Conservation (phyloP, 2,329 filamentous ascomycete genomes). For the Fusarium sp. region DNA sequence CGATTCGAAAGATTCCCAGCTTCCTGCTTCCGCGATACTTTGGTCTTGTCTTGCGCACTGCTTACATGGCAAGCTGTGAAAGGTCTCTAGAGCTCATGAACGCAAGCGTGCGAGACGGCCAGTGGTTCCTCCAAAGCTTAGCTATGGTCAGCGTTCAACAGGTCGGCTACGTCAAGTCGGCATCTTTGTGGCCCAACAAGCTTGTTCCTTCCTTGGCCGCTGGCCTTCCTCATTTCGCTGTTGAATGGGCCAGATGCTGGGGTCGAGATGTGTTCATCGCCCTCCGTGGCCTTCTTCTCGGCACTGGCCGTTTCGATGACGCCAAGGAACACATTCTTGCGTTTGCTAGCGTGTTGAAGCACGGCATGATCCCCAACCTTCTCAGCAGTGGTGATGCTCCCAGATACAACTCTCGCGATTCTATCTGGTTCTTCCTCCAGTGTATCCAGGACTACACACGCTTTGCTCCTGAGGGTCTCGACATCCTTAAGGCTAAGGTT, state of each 20-base stretch:
- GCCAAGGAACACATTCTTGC: slow-evolving; percentile 94
- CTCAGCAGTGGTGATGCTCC: slow-evolving; percentile 86
- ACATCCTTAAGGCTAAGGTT: slow-evolving; percentile 80
- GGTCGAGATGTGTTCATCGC: slow-evolving; percentile 98
- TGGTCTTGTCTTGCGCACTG: slow-evolving; percentile 85
- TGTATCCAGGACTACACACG: slow-evolving; percentile 92
- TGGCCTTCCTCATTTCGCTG: slow-evolving; percentile 92
- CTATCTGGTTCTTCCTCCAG: slow-evolving; percentile 97
- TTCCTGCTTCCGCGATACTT: slow-evolving; percentile 96
- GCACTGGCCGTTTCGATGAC: slow-evolving; percentile 87
- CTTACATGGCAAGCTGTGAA: slow-evolving; percentile 85
- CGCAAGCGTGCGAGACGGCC: slow-evolving; percentile 79
- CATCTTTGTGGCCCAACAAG: slow-evolving; percentile 88
- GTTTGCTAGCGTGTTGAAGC: slow-evolving; percentile 95
- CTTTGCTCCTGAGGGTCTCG: slow-evolving; percentile 80
- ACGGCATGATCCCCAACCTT: slow-evolving; percentile 97
- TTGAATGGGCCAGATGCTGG: slow-evolving; percentile 96
- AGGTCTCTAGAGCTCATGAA: slow-evolving; percentile 83
- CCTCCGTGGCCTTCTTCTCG: slow-evolving; percentile 88
- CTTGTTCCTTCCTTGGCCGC: slow-evolving; percentile 88
- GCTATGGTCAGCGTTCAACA: slow-evolving; percentile 93
- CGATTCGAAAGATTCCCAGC: slow-evolving; percentile 84
- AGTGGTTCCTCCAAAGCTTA: slow-evolving; percentile 88
- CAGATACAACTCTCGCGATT: slow-evolving; percentile 95
- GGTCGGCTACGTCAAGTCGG: slow-evolving; percentile 88